Evolutionary conservation across 345 rosid species (phyloP), one percentile per base, ranked within the genome.

Genomic region (Hibiscus syriacus): DNA sequence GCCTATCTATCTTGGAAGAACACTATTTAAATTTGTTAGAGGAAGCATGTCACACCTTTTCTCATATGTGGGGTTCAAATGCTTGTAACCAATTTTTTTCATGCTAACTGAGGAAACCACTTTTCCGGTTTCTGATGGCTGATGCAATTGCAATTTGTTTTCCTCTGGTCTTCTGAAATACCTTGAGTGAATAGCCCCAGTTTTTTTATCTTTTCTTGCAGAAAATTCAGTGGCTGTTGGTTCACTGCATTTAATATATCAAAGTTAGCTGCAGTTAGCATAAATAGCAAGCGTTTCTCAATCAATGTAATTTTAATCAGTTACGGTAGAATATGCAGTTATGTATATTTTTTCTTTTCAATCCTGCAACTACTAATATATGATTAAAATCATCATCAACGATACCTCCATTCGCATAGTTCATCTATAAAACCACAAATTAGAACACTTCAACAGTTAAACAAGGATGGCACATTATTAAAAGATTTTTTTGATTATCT

Each of bases 101-200:
- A 71, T 60, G 17, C 53, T 55, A 59, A 66, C 52, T 57, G 83
- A 76, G 30, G 57, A 80, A 68, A 66, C 68, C 64, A 77, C 72
- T 68, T 39, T 64, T 55, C 41, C 73, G 66, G 22, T 26, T 66
- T 72, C 29, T 66, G 82, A 64, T 58, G 78, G 77, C 20, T 69
- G 69, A 66, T 67, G 41, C 64, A 66, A 67, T 23, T 78, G 66
- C 70, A 76, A 68, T 70, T 57, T 75, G 46, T 69, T 39, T 71
- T 72, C 69, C 39, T 75, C 80, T 27, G 80, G 50, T 46, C 74
- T 81, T 66, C 55, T 78, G 45, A 79, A 82, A 67, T 63, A 41
- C 30, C 75, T 79, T 34, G 87, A 81, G 27, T 60, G 38, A 56
- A 71, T 55, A 29, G 48, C 64, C 76, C 81, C 86, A 16, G 80